Percentiles rank a stretch among this genome's conserved stretches.
Conservation (phyloP, 495 filamentous ascomycete species). For the Terfezia boudieri region DNA sequence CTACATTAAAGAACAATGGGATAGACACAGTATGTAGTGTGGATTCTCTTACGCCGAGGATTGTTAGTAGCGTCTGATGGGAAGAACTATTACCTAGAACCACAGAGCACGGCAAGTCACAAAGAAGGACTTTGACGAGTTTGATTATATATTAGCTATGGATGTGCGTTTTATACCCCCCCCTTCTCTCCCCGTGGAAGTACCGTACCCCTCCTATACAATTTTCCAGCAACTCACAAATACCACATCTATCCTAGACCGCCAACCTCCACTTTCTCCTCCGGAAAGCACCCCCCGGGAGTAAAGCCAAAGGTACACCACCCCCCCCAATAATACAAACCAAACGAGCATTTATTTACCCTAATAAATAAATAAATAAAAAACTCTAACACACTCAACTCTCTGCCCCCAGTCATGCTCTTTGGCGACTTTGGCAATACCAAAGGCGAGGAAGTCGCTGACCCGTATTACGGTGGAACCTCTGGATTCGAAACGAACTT, state of each 20-base stretch:
- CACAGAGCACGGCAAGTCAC: constrained; percentile 59
- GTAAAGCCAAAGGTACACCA: constrained; percentile 24
- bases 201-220: too few relatives aligned
- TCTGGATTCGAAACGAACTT: constrained; percentile 72
- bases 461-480: constrained; percentile 76
- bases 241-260: too few relatives aligned
- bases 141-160: constrained; percentile 92
- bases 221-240: neutral
- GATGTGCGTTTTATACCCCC: constrained; percentile 30
- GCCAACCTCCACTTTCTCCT: constrained; percentile 55
- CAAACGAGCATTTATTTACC: constrained; percentile 19
- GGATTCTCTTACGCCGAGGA: neutral
- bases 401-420: constrained; percentile 33
- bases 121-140: constrained; percentile 49
- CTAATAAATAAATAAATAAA: neutral
- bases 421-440: constrained; percentile 65
- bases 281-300: constrained; percentile 29
- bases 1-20: constrained; percentile 47
- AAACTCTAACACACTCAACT: neutral
- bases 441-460: constrained; percentile 50
- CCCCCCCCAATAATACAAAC: constrained; percentile 6
- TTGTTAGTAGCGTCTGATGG: neutral
- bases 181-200: too few relatives aligned
- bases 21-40: constrained; percentile 29
- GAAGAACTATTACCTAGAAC: constrained; percentile 4